A percentile compares a stretch with the other conserved stretches of the same genome.
Evolutionary conservation across 176 grass and related monocot species (phyloP).

Genomic region (Oryza longistaminata): DNA sequence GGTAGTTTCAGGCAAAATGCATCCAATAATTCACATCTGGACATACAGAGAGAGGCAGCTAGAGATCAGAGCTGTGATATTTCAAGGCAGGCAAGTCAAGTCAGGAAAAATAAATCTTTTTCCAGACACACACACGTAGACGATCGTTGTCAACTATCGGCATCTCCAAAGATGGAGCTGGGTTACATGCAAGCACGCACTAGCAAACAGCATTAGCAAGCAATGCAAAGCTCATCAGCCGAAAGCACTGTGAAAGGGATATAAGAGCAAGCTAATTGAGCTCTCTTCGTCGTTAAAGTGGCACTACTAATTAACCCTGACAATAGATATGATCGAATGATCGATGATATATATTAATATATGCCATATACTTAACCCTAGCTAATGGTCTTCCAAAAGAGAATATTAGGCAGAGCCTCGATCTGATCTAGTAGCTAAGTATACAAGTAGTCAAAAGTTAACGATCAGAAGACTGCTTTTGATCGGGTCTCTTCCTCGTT

Average conservation of each 20-base stretch:
- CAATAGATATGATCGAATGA: not conserved
- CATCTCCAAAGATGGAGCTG: constrained; percentile 1
- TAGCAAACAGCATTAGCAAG: not conserved
- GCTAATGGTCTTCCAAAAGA: not conserved
- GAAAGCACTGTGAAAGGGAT: constrained; percentile 20
- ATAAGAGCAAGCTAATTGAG: constrained; percentile 15
- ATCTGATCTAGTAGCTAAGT: not conserved
- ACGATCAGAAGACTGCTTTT: not conserved
- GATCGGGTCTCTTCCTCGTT: not conserved
- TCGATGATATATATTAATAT: not conserved
- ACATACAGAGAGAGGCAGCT: not conserved
- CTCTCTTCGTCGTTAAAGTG: constrained; percentile 19
- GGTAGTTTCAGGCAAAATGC: not conserved
- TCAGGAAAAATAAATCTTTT: not conserved
- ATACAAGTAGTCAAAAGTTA: not conserved
- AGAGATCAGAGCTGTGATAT: not conserved
- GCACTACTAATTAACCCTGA: not conserved
- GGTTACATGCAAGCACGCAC: constrained; percentile 15
- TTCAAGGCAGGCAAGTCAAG: not conserved
- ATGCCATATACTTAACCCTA: not conserved
- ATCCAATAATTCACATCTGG: not conserved
- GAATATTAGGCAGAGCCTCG: constrained; percentile 25
- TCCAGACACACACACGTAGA: not conserved
- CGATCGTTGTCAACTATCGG: not conserved
- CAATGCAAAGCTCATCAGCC: too few relatives aligned